Evolutionary conservation across 352 stramenopile species (phyloP).

Genomic region (Globisporangium uncinulatum): DNA sequence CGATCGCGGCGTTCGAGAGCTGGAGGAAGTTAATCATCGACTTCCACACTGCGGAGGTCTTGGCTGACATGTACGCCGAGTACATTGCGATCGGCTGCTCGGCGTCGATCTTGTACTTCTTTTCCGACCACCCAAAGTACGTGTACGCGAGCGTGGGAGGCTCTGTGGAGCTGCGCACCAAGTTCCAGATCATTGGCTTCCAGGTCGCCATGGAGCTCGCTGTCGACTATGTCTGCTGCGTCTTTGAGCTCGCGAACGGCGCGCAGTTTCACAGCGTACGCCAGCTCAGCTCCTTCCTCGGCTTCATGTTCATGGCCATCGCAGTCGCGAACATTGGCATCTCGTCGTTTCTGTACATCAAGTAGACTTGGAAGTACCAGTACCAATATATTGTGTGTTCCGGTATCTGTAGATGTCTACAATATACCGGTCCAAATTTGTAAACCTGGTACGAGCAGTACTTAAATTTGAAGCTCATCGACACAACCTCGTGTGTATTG

Average conservation of each 20-base stretch:
- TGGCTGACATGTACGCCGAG: conserved; percentile 45
- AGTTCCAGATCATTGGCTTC: neutral
- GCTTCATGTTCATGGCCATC: conserved; percentile 4
- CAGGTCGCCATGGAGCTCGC: conserved; percentile 8
- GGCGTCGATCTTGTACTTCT: conserved; percentile 36
- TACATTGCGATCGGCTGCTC: conserved; percentile 45
- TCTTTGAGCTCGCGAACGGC: conserved; percentile 8
- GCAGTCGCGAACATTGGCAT: conserved; percentile 5
- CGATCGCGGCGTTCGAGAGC: neutral
- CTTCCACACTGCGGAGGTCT: conserved; percentile 30
- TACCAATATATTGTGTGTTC: too few relatives aligned
- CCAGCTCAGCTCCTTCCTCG: conserved; percentile 4
- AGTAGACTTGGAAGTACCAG: too few relatives aligned
- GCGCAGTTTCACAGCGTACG: conserved; percentile 8
- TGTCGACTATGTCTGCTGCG: conserved; percentile 15
- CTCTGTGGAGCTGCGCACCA: neutral
- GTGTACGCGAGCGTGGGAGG: neutral
- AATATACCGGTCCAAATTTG: too few relatives aligned
- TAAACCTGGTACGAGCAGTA: too few relatives aligned
- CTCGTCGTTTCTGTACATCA: neutral
- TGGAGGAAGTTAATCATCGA: conserved; percentile 20
- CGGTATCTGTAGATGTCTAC: too few relatives aligned
- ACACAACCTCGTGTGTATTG: too few relatives aligned
- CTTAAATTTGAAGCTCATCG: too few relatives aligned
- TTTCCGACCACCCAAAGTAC: conserved; percentile 27